Conservation (phyloP, 2,329 filamentous ascomycete genomes). For the Rhexocercosporidium sp. region DNA sequence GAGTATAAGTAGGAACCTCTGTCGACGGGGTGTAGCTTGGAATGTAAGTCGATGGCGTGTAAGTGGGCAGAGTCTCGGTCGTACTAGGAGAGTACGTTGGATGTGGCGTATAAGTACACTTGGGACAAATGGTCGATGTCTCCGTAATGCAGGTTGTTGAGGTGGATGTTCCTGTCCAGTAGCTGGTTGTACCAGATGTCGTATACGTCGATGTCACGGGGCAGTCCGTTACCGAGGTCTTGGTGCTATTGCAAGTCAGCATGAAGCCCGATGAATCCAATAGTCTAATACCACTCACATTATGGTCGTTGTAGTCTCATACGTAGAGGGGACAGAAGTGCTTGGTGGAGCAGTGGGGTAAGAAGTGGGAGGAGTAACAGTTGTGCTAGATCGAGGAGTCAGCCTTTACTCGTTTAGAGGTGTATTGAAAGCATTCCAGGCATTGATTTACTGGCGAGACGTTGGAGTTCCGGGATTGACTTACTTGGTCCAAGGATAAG, state of each 20-base stretch:
- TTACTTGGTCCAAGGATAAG: conserved; percentile 1
- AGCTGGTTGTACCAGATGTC: neutral
- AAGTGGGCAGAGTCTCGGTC: neutral
- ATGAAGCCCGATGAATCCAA: neutral
- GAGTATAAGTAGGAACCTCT: neutral
- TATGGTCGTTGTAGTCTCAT: neutral
- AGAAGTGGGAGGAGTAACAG: neutral
- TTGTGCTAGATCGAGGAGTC: neutral
- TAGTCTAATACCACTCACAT: neutral
- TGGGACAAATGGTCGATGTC: neutral
- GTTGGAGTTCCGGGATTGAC: neutral
- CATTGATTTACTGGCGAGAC: too few species aligned
- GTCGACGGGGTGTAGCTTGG: neutral
- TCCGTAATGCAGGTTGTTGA: neutral
- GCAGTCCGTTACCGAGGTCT: neutral
- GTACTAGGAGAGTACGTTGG: neutral
- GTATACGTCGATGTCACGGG: neutral
- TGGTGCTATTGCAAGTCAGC: neutral
- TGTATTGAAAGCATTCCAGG: too few species aligned
- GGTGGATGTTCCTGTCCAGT: neutral
- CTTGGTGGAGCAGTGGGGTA: neutral
- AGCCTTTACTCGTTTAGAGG: too few species aligned
- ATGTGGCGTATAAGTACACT: neutral
- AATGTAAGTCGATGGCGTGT: neutral
- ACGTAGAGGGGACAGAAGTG: neutral